These are phyloP conservation scores for Capronia coronata DNA, from an alignment of 2,329 filamentous ascomycete species.

Conservation along the genomic window DNA sequence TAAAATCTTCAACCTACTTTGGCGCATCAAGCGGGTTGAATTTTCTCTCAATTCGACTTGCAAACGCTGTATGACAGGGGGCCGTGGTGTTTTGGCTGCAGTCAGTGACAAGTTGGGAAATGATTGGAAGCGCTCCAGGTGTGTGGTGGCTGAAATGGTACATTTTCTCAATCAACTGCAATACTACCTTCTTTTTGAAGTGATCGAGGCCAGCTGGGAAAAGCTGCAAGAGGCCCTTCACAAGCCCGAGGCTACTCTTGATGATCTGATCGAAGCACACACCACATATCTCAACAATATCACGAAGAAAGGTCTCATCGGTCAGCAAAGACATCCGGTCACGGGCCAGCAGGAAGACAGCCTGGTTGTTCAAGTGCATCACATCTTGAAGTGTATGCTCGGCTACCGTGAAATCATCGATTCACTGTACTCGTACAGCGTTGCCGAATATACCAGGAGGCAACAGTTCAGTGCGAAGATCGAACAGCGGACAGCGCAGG, in stretches of 20 bases:
- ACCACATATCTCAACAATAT: conserved; percentile 86
- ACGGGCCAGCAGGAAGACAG: conserved; percentile 59
- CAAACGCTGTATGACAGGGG: conserved; percentile 92
- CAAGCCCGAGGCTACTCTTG: conserved; percentile 81
- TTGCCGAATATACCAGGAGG: conserved; percentile 86
- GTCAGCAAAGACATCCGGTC: conserved; percentile 50
- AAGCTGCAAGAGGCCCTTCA: conserved; percentile 75
- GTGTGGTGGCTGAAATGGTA: conserved; percentile 92
- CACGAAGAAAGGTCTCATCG: conserved; percentile 89
- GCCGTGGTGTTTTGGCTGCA: conserved; percentile 78
- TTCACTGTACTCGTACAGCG: conserved; percentile 86
- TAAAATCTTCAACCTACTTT: conserved; percentile 98
- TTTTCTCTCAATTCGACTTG: conserved; percentile 87
- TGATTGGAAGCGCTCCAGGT: conserved; percentile 86
- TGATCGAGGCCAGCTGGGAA: conserved; percentile 94
- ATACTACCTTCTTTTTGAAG: conserved; percentile 97
- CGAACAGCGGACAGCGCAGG: conserved; percentile 59
- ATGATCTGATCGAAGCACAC: conserved; percentile 90
- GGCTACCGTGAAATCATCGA: conserved; percentile 89
- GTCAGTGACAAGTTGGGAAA: conserved; percentile 64
- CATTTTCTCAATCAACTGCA: conserved; percentile 96
- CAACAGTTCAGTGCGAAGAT: conserved; percentile 75
- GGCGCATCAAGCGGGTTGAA: conserved; percentile 96
- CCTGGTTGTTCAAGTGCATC: conserved; percentile 85
- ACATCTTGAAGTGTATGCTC: conserved; percentile 89